These are phyloP conservation scores for Paramecium sonneborni DNA, from an alignment of 73 alveolate species.

Conservation along the genomic window DNA sequence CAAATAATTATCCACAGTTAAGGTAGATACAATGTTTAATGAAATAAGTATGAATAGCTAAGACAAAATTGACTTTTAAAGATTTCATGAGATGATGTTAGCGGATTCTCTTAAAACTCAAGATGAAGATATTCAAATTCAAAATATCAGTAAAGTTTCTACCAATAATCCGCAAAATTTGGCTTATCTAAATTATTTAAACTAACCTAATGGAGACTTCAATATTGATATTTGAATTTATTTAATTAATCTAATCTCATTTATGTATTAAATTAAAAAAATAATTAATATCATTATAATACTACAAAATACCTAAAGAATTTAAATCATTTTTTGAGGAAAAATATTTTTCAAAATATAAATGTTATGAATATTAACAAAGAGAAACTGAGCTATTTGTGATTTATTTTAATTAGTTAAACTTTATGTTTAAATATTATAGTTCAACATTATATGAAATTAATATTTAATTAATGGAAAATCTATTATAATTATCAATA, in stretches of 20 bases:
- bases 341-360: background rate
- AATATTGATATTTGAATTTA: background rate
- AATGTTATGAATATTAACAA: too few species aligned
- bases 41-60: constrained; percentile 11
- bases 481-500: too few species aligned
- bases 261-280: background rate
- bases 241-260: background rate
- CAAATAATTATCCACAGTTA: background rate
- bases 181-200: background rate
- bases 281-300: background rate
- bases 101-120: background rate
- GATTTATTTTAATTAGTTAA: too few species aligned
- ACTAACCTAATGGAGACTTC: background rate
- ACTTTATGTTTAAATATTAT: too few species aligned
- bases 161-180: background rate
- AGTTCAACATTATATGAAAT: too few species aligned
- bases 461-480: too few species aligned
- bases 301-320: constrained; percentile 20
- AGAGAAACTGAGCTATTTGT: too few species aligned
- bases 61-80: background rate
- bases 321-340: background rate
- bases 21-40: constrained; percentile 16
- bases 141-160: background rate
- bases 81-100: background rate
- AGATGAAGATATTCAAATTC: background rate